phyloP scores from a whole-genome alignment of 495 filamentous ascomycete genomes.

The Neurospora sp. region DNA sequence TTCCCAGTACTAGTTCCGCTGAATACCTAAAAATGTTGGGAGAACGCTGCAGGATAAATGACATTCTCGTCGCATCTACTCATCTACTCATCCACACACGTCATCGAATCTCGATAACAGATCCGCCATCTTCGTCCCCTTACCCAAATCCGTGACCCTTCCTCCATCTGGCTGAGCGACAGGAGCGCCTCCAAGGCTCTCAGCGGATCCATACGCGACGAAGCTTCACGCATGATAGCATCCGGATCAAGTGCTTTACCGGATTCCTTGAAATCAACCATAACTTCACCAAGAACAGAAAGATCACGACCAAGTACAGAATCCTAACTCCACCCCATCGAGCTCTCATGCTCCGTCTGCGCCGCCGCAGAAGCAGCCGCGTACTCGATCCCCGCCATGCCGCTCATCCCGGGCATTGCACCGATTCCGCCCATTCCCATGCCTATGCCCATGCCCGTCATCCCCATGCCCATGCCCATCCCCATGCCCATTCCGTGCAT shows the following conservation, averaged over 20 bases:
- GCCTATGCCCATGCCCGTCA: neutral
- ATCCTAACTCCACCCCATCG: neutral
- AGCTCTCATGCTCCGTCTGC: neutral
- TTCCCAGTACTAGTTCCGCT: neutral
- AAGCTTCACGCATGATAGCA: neutral
- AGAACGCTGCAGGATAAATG: neutral
- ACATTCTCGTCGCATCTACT: neutral
- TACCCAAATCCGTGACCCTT: neutral
- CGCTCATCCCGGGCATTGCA: neutral
- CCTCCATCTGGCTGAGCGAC: neutral
- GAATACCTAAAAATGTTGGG: neutral
- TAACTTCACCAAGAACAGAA: neutral
- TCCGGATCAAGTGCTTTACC: neutral
- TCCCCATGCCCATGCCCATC: neutral
- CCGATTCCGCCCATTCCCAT: neutral
- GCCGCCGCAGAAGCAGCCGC: neutral
- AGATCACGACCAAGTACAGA: neutral
- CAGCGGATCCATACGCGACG: neutral
- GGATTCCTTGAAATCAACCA: neutral
- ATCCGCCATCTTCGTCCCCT: neutral
- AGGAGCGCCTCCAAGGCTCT: neutral
- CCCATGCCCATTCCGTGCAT: slow-evolving; percentile 1
- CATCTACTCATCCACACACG: neutral
- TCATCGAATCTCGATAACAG: neutral
- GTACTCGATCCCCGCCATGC: neutral